Percentiles rank a stretch among this genome's conserved stretches.
Conservation (phyloP, 352 stramenopile species). For the Phytophthora idaei region DNA sequence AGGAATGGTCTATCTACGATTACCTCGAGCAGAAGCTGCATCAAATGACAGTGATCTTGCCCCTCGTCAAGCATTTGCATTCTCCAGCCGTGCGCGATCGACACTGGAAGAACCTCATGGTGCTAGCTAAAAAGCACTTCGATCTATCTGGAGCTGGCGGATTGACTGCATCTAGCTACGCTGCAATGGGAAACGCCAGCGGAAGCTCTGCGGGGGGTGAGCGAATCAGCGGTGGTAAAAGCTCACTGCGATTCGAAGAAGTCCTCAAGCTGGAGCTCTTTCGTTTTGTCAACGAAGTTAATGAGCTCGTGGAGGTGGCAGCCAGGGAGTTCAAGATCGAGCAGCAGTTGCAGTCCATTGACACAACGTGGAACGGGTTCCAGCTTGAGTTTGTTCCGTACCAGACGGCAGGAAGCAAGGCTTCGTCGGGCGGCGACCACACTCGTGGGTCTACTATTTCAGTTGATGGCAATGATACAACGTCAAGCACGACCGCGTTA, state of each 20-base stretch:
- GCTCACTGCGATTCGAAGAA: conserved; percentile 87
- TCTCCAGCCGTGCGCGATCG: conserved; percentile 88
- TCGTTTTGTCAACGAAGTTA: conserved; percentile 92
- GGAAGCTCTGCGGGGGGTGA: conserved; percentile 10
- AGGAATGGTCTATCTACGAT: conserved; percentile 94
- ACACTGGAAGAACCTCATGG: conserved; percentile 90
- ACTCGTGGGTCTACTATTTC: background rate
- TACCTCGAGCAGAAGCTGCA: conserved; percentile 90
- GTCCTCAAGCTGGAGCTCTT: conserved; percentile 94
- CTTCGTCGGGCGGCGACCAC: conserved; percentile 7
- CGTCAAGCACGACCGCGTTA: conserved; percentile 8
- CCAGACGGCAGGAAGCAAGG: conserved; percentile 62
- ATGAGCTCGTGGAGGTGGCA: conserved; percentile 95
- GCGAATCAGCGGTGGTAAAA: conserved; percentile 22
- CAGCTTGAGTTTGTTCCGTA: conserved; percentile 93
- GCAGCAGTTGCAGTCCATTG: conserved; percentile 94
- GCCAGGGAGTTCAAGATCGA: conserved; percentile 98
- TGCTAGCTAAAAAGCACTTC: conserved; percentile 89
- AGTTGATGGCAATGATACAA: conserved; percentile 1
- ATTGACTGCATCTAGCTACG: conserved; percentile 22
- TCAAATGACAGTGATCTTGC: conserved; percentile 93
- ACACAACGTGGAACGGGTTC: conserved; percentile 90
- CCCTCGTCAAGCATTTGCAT: conserved; percentile 89
- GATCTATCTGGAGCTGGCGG: conserved; percentile 47
- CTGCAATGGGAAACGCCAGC: conserved; percentile 9